Conservation (phyloP, 1,284 basidiomycete species). For the Ceratobasidium sp. region DNA sequence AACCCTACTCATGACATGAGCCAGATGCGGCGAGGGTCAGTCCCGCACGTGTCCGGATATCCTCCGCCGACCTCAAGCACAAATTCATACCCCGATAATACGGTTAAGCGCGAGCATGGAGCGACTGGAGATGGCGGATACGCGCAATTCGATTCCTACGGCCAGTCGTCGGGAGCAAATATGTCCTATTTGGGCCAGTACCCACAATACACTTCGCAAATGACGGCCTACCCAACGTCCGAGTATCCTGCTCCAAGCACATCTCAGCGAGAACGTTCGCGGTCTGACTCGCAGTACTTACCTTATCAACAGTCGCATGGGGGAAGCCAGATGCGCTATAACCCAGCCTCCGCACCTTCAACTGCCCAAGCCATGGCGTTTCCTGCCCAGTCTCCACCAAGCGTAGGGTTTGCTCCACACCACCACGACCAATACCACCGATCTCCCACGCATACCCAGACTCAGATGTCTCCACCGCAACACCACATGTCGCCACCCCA, state of each 20-base stretch:
- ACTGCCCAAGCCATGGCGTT: neutral
- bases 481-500: constrained; percentile 19
- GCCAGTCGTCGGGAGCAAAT: neutral
- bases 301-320: neutral
- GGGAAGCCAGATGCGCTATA: neutral
- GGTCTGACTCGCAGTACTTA: neutral
- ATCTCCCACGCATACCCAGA: constrained; percentile 23
- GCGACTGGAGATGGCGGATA: constrained; percentile 20
- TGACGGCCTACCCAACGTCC: constrained; percentile 1
- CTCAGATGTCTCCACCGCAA: constrained; percentile 16
- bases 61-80: neutral
- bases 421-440: constrained; percentile 24
- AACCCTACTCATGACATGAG: constrained; percentile 1
- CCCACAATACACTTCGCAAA: neutral
- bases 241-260: neutral
- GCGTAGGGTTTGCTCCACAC: neutral
- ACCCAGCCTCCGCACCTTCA: constrained; percentile 9
- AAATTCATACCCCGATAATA: neutral
- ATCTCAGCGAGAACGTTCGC: constrained; percentile 13
- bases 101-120: constrained; percentile 2
- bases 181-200: constrained; percentile 12
- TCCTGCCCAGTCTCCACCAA: neutral
- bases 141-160: constrained; percentile 26
- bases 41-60: constrained; percentile 13
- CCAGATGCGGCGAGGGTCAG: constrained; percentile 17